phyloP scores from a whole-genome alignment of 2,329 filamentous ascomycete genomes.

The Macrophomina tecta region DNA sequence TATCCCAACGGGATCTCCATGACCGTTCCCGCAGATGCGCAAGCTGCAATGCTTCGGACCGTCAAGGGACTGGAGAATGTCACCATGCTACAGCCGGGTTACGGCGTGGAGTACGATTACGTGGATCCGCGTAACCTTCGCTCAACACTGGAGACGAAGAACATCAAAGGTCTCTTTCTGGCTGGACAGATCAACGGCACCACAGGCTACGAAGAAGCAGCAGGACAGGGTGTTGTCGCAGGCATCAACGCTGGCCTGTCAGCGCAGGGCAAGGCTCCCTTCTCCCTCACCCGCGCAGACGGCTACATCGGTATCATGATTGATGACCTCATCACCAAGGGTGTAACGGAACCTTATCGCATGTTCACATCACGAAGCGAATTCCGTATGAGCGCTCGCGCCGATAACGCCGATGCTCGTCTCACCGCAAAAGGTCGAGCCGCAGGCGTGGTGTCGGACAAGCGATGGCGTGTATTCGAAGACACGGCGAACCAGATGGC shows the following conservation, averaged over 20 bases:
- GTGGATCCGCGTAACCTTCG: slow-evolving; percentile 89
- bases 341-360: slow-evolving; percentile 93
- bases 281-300: slow-evolving; percentile 79
- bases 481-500: slow-evolving; percentile 71
- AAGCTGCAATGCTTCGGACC: slow-evolving; percentile 83
- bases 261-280: slow-evolving; percentile 67
- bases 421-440: slow-evolving; percentile 79
- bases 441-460: slow-evolving; percentile 79
- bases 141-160: slow-evolving; percentile 92
- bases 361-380: slow-evolving; percentile 98
- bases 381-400: slow-evolving; percentile 88
- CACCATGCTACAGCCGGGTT: slow-evolving; percentile 90
- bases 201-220: slow-evolving; percentile 96
- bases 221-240: slow-evolving; percentile 88
- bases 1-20: slow-evolving; percentile 98
- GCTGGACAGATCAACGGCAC: slow-evolving; percentile 98
- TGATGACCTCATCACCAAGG: slow-evolving; percentile 95
- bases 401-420: slow-evolving; percentile 91
- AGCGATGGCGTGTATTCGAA: slow-evolving; percentile 74
- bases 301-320: slow-evolving; percentile 99
- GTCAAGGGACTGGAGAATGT: slow-evolving; percentile 88
- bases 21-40: slow-evolving; percentile 89
- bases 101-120: slow-evolving; percentile 98
- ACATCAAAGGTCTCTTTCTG: slow-evolving; percentile 85
- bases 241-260: slow-evolving; percentile 93